Evolutionary conservation across 78 protist genomes (phyloP).

Genomic region (Cavenderia fasciculata): DNA sequence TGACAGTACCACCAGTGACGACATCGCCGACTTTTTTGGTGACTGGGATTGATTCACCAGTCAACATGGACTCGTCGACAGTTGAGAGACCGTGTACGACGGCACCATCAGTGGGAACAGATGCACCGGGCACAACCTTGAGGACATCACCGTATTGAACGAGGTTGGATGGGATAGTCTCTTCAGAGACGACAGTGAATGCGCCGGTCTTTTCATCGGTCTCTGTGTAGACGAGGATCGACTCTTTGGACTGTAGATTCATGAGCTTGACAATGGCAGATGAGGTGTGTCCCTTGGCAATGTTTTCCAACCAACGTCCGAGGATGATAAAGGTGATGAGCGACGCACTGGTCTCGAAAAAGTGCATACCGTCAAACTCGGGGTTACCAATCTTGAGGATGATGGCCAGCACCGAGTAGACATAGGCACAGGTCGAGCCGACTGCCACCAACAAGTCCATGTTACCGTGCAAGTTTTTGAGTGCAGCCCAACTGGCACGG

Average conservation of each 20-base stretch:
- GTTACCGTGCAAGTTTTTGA: slow-evolving; percentile 55
- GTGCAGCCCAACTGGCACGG: slow-evolving; percentile 30
- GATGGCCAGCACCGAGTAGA: slow-evolving; percentile 80
- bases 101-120: slow-evolving; percentile 87
- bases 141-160: slow-evolving; percentile 85
- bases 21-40: slow-evolving; percentile 74
- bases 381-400: slow-evolving; percentile 31
- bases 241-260: slow-evolving; percentile 79
- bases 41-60: slow-evolving; percentile 92
- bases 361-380: slow-evolving; percentile 50
- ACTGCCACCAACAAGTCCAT: slow-evolving; percentile 74
- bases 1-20: slow-evolving; percentile 95
- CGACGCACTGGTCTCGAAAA: slow-evolving; percentile 81
- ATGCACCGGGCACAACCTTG: slow-evolving; percentile 77
- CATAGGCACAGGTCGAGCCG: slow-evolving; percentile 85
- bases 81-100: slow-evolving; percentile 47
- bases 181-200: slow-evolving; percentile 21
- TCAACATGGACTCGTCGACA: slow-evolving; percentile 94
- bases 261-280: slow-evolving; percentile 86
- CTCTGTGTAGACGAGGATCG: slow-evolving; percentile 3
- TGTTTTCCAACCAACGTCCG: slow-evolving; percentile 92
- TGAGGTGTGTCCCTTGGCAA: slow-evolving; percentile 93
- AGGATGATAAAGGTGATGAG: slow-evolving; percentile 90
- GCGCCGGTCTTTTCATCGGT: background rate
- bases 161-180: slow-evolving; percentile 29